Conservation (phyloP, 2,329 filamentous ascomycete species). For the Claviceps sp. region DNA sequence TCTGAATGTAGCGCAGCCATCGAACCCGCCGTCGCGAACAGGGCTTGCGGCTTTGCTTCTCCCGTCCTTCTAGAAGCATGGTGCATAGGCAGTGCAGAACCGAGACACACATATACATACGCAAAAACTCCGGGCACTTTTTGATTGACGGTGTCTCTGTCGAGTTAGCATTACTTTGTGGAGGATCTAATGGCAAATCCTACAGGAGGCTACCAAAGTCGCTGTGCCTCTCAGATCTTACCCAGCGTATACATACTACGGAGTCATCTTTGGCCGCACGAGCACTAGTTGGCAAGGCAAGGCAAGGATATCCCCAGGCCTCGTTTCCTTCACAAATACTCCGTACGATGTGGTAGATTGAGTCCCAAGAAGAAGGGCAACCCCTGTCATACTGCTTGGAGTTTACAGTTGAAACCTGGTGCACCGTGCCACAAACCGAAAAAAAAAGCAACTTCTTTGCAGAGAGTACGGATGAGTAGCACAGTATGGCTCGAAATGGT, state of each 20-base stretch:
- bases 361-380: background rate
- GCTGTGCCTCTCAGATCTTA: background rate
- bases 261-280: background rate
- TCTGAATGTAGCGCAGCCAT: background rate
- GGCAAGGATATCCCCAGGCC: background rate
- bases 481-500: no score
- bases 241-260: background rate
- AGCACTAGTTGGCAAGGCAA: background rate
- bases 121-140: background rate
- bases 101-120: background rate
- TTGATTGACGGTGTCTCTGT: background rate
- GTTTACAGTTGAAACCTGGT: background rate
- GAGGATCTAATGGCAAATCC: background rate
- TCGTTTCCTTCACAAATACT: background rate
- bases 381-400: background rate
- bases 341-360: background rate
- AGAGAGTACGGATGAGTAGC: no score
- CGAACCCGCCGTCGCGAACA: background rate
- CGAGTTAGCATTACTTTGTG: background rate
- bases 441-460: background rate
- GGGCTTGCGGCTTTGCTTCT: conserved; percentile 11
- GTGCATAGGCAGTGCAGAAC: background rate
- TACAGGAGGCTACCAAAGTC: background rate
- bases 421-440: background rate
- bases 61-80: conserved; percentile 18